Percentiles rank a stretch among this genome's conserved stretches.
phyloP scores from a whole-genome alignment of 1,139 yeast species.

The Saccharomyces hybrid region DNA sequence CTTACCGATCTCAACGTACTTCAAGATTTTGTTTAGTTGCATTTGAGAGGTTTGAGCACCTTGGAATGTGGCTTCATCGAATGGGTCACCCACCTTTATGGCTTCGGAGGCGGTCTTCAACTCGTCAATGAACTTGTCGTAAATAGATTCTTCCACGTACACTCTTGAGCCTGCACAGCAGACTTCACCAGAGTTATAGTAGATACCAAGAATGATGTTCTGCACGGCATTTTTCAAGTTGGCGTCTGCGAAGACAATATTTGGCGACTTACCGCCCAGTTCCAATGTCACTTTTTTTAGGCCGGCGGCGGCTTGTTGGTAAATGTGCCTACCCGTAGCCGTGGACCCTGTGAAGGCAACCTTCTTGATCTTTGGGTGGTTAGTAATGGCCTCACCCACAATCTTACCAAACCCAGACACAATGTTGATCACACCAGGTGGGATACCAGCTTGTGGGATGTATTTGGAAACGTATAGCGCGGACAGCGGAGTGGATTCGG shows the following conservation, averaged over 20 bases:
- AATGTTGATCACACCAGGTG: constrained; percentile 52
- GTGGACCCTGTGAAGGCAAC: constrained; percentile 61
- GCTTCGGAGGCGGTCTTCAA: constrained; percentile 43
- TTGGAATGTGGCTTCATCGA: constrained; percentile 49
- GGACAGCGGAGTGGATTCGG: constrained; percentile 56
- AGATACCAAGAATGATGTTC: constrained; percentile 40
- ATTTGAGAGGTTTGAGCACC: constrained; percentile 55
- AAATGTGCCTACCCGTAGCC: constrained; percentile 50
- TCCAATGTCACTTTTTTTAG: constrained; percentile 57
- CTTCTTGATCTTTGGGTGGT: constrained; percentile 46
- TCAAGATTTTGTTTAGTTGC: constrained; percentile 50
- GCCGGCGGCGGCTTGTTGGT: constrained; percentile 45
- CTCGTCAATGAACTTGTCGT: constrained; percentile 43
- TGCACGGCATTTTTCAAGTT: constrained; percentile 42
- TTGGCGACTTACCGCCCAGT: constrained; percentile 60
- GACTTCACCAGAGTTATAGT: constrained; percentile 59
- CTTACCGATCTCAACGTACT: constrained; percentile 51
- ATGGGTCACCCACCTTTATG: constrained; percentile 52
- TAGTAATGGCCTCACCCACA: constrained; percentile 50
- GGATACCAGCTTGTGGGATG: constrained; percentile 47
- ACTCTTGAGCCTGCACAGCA: constrained; percentile 62
- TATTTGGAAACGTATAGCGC: constrained; percentile 47
- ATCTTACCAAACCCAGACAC: constrained; percentile 54
- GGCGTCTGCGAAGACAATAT: constrained; percentile 52
- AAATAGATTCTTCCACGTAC: constrained; percentile 50